Percentiles rank a stretch among this genome's conserved stretches.
Evolutionary conservation across 257 asterid genomes (phyloP).

Genomic region (Salvia miltiorrhiza): DNA sequence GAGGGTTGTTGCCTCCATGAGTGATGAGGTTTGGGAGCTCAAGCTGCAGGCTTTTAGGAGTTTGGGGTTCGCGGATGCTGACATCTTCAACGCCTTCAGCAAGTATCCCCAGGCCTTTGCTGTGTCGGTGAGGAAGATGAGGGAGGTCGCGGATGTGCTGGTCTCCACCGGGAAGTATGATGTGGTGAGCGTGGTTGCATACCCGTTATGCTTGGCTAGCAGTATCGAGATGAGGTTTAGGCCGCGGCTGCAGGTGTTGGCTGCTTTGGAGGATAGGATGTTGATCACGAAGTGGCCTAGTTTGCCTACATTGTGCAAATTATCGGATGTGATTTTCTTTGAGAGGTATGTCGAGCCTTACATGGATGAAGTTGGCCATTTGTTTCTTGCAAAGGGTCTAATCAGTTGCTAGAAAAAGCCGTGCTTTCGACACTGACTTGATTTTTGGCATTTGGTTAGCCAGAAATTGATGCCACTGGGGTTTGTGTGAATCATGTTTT

Average conservation of each 20-base stretch:
- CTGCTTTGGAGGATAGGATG: conserved; percentile 19
- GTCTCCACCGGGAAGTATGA: conserved; percentile 27
- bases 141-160: conserved; percentile 15
- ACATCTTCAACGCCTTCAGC: conserved; percentile 12
- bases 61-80: conserved; percentile 27
- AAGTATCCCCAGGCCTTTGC: background rate
- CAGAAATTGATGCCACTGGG: too few species aligned
- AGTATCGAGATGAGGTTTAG: conserved; percentile 27
- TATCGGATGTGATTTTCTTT: background rate
- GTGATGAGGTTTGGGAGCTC: conserved; percentile 17
- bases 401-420: too few species aligned
- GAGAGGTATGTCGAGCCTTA: conserved; percentile 21
- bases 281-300: conserved; percentile 29
- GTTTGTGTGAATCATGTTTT: too few species aligned
- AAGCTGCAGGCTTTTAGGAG: conserved; percentile 20
- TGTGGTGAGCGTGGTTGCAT: background rate
- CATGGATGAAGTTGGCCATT: conserved; percentile 21
- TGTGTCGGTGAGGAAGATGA: conserved; percentile 16
- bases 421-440: too few species aligned
- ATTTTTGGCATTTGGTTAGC: too few species aligned
- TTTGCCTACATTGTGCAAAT: background rate
- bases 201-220: background rate
- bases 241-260: conserved; percentile 22
- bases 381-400: conserved; percentile 5
- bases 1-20: conserved; percentile 14